Conservation (phyloP, 148 eudicot species). For the Chenopodium quinoa region DNA sequence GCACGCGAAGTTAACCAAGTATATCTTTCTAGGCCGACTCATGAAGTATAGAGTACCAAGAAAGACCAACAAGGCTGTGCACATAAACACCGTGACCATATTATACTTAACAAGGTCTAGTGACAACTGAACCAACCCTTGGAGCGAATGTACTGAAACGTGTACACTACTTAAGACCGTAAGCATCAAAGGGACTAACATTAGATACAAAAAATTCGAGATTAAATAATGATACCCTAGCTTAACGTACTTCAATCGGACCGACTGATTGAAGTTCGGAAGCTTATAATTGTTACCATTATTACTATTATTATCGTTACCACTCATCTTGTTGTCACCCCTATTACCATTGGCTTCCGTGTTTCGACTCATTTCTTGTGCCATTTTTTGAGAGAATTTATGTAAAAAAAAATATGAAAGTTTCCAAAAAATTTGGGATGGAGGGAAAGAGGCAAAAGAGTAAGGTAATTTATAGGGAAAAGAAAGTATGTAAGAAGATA, state of each 20-base stretch:
- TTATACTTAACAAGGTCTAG: constrained; percentile 32
- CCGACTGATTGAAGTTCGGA: constrained; percentile 33
- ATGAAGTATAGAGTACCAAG: constrained; percentile 37
- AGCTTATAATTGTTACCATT: constrained; percentile 10
- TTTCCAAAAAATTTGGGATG: background rate
- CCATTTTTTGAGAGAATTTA: background rate
- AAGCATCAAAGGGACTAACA: constrained; percentile 28
- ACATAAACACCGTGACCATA: constrained; percentile 21
- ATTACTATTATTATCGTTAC: too few relatives aligned
- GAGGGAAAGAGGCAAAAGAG: background rate
- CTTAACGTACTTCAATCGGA: constrained; percentile 41
- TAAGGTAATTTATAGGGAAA: background rate
- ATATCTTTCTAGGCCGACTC: constrained; percentile 44
- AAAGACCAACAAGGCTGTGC: constrained; percentile 30
- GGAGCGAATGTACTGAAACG: constrained; percentile 24
- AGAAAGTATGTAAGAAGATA: constrained; percentile 25
- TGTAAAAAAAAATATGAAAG: background rate
- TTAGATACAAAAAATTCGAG: constrained; percentile 36
- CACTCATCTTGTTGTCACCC: too few relatives aligned
- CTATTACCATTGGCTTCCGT: background rate
- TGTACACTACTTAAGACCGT: constrained; percentile 17
- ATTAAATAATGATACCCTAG: constrained; percentile 45
- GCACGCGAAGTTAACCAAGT: constrained; percentile 37
- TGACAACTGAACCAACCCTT: constrained; percentile 23
- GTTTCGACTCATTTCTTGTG: constrained; percentile 5